These are phyloP conservation scores for Monoraphidium neglectum DNA, from an alignment of 139 green algal genomes.

Conservation along the genomic window DNA sequence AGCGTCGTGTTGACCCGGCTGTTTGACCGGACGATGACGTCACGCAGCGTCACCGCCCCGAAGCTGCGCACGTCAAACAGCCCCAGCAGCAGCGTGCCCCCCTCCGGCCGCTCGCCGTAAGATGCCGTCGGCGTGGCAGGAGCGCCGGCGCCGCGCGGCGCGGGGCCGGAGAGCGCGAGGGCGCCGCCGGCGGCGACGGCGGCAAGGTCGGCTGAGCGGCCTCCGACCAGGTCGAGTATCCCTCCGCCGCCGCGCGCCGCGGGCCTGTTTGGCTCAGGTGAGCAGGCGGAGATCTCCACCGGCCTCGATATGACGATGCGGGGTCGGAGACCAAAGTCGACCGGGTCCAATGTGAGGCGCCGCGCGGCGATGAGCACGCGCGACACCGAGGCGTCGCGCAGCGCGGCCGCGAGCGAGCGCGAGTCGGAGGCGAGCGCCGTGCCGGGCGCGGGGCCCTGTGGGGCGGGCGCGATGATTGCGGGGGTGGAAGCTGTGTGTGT, in stretches of 20 bases:
- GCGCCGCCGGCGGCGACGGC: neutral
- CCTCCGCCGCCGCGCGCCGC: neutral
- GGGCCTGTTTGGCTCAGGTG: too few species aligned
- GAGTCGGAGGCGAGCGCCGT: too few species aligned
- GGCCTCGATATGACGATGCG: neutral
- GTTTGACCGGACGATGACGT: neutral
- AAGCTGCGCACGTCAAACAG: neutral
- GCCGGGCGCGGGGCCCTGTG: too few species aligned
- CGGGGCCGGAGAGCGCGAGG: neutral
- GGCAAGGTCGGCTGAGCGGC: neutral
- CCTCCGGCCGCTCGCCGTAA: conserved; percentile 15
- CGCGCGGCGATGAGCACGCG: too few species aligned
- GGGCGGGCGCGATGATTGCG: too few species aligned
- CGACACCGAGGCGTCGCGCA: too few species aligned
- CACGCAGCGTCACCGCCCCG: neutral
- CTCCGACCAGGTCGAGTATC: neutral
- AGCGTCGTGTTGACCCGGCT: neutral
- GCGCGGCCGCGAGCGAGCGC: too few species aligned
- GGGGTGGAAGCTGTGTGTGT: too few species aligned
- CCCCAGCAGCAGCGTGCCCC: neutral
- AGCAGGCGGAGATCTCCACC: neutral
- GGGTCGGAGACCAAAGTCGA: too few species aligned
- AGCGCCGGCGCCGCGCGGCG: conserved; percentile 6
- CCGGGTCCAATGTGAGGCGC: too few species aligned
- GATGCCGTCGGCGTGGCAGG: neutral